Conservation (phyloP, 805 yeast genomes). For the Kodamaea nitidulidarum region DNA sequence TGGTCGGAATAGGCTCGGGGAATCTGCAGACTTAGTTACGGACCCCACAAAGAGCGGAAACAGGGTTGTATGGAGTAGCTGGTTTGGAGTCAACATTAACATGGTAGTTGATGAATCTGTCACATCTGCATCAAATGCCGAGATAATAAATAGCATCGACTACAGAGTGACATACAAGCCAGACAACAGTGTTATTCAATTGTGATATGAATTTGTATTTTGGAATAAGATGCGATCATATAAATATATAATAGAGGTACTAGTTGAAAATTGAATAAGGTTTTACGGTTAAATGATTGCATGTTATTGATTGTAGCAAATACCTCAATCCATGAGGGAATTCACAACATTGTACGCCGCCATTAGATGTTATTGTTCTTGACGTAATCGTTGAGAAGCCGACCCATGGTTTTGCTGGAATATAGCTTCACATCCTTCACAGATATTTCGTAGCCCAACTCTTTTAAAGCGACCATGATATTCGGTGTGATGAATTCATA, state of each 20-base stretch:
- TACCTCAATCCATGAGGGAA: too few species aligned
- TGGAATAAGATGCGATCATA: too few species aligned
- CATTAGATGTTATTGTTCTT: constrained; percentile 15
- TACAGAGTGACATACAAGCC: constrained; percentile 67
- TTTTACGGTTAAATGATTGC: too few species aligned
- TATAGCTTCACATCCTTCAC: constrained; percentile 21
- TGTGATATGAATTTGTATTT: constrained; percentile 11
- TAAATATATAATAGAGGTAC: too few species aligned
- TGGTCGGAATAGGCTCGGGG: constrained; percentile 64
- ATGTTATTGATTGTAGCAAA: too few species aligned
- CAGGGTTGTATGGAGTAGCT: constrained; percentile 61
- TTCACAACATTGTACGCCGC: too few species aligned
- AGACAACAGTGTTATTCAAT: constrained; percentile 40
- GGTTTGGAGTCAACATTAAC: constrained; percentile 63
- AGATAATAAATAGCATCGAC: constrained; percentile 55
- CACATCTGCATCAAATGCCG: constrained; percentile 33
- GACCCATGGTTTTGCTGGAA: constrained; percentile 32
- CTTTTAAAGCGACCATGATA: constrained; percentile 28
- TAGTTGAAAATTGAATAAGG: too few species aligned
- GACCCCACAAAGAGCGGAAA: constrained; percentile 1
- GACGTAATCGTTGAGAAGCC: constrained; percentile 30
- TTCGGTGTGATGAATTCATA: constrained; percentile 64
- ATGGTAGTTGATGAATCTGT: constrained; percentile 55
- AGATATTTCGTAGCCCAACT: constrained; percentile 18
- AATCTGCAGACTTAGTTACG: constrained; percentile 50